These are phyloP conservation scores for Loxodes magnus DNA, from an alignment of 73 alveolate species.

Conservation along the genomic window DNA sequence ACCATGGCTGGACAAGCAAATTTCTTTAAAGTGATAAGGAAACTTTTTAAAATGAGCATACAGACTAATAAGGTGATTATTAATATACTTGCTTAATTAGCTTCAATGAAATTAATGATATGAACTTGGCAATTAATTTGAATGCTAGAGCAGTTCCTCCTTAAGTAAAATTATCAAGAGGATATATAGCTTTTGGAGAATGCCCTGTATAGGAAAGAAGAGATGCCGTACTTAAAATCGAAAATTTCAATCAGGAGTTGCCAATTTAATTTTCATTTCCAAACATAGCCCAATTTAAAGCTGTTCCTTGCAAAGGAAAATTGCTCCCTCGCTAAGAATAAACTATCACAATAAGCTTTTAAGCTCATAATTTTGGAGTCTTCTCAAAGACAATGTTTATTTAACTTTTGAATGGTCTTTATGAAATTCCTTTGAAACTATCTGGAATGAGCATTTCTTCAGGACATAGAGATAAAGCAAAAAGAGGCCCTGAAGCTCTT, in stretches of 20 bases:
- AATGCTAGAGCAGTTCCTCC: constrained; percentile 93
- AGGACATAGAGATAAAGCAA: constrained; percentile 30
- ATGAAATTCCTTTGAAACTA: constrained; percentile 79
- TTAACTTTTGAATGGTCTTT: constrained; percentile 70
- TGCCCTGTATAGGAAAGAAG: constrained; percentile 82
- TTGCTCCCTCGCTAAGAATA: constrained; percentile 77
- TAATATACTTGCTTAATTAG: constrained; percentile 54
- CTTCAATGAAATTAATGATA: constrained; percentile 58
- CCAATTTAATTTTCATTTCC: constrained; percentile 78
- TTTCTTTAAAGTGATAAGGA: constrained; percentile 20
- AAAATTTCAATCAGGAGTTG: constrained; percentile 84
- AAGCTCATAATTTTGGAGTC: constrained; percentile 90
- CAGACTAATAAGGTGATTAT: constrained; percentile 51
- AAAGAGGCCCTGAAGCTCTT: constrained; percentile 66
- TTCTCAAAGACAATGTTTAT: constrained; percentile 58
- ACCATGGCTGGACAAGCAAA: constrained; percentile 26
- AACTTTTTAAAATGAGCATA: constrained; percentile 36
- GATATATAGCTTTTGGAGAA: constrained; percentile 73
- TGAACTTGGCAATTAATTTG: constrained; percentile 80
- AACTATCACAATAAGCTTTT: constrained; percentile 77
- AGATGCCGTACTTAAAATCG: constrained; percentile 74
- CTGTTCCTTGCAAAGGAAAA: constrained; percentile 74
- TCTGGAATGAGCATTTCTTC: constrained; percentile 66
- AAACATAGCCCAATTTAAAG: constrained; percentile 84
- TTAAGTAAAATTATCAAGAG: constrained; percentile 69